A percentile compares a stretch with the other conserved stretches of the same genome.
Evolutionary conservation across 176 grass and related monocot genomes (phyloP).

Genomic region (Musa acuminata): DNA sequence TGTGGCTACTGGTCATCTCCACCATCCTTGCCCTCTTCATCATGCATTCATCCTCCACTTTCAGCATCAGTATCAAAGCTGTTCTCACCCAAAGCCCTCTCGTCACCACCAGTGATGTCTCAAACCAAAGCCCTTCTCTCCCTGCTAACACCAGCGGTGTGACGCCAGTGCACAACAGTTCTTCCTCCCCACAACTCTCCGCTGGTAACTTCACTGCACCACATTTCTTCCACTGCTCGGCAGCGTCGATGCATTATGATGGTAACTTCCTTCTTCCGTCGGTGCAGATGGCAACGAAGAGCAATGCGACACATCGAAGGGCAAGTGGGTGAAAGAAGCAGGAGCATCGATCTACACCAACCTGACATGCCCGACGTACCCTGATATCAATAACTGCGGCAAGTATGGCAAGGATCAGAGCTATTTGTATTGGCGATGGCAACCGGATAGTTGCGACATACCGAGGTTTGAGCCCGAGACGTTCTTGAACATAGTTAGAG

Average conservation of each 20-base stretch:
- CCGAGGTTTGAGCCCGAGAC: conserved; percentile 37
- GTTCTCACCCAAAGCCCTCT: background rate
- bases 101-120: no score
- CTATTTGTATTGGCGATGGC: conserved; percentile 62
- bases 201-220: background rate
- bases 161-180: no score
- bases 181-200: background rate
- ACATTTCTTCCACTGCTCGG: background rate
- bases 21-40: background rate
- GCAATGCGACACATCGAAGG: conserved; percentile 38
- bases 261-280: background rate
- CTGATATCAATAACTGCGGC: conserved; percentile 59
- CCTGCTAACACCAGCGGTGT: no score
- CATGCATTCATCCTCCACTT: background rate
- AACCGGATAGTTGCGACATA: conserved; percentile 41
- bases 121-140: no score
- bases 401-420: conserved; percentile 53
- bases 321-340: conserved; percentile 58
- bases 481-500: conserved; percentile 36
- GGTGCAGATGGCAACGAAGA: background rate
- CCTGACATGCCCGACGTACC: conserved; percentile 38
- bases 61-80: background rate
- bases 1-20: conserved; percentile 8
- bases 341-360: conserved; percentile 38
- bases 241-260: background rate